Evolutionary conservation across 2,329 filamentous ascomycete genomes (phyloP).

Genomic region (Magnaporthales sp.): DNA sequence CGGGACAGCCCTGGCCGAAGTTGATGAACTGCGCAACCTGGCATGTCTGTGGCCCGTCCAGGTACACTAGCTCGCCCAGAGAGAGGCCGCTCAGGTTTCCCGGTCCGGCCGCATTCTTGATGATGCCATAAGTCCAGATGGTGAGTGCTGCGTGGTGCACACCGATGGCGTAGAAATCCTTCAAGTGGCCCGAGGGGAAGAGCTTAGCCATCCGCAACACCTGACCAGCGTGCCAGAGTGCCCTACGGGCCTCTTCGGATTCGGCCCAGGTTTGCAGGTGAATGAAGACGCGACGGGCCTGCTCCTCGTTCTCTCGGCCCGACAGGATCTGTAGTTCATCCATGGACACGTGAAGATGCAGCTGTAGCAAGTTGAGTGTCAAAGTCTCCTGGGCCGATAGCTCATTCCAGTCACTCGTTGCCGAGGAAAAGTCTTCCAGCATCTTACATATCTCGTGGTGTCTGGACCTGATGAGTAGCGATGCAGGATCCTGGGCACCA

Average conservation of each 20-base stretch:
- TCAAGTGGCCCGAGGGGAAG: conserved; percentile 38
- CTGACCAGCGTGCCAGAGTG: conserved; percentile 13
- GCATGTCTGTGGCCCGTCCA: conserved; percentile 47
- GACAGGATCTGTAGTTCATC: conserved; percentile 59
- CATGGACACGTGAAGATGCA: conserved; percentile 56
- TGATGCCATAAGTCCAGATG: conserved; percentile 61
- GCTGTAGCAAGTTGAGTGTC: conserved; percentile 45
- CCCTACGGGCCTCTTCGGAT: conserved; percentile 7
- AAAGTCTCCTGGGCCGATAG: conserved; percentile 35
- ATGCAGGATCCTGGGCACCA: neutral
- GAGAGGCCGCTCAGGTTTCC: neutral
- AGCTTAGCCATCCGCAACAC: conserved; percentile 8
- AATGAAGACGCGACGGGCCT: conserved; percentile 34
- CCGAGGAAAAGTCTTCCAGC: conserved; percentile 37
- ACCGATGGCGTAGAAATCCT: conserved; percentile 59
- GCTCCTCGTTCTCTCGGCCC: conserved; percentile 58
- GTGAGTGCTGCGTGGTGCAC: conserved; percentile 61
- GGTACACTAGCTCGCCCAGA: conserved; percentile 34
- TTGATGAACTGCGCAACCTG: conserved; percentile 48
- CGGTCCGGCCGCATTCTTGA: conserved; percentile 33
- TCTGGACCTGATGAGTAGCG: conserved; percentile 40
- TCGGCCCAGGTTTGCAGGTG: conserved; percentile 11
- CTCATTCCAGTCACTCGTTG: conserved; percentile 32
- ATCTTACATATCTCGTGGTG: conserved; percentile 55
- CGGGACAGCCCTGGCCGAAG: conserved; percentile 44